phyloP scores from a whole-genome alignment of 2,329 filamentous ascomycete species.

The Escovopsis sp. region DNA sequence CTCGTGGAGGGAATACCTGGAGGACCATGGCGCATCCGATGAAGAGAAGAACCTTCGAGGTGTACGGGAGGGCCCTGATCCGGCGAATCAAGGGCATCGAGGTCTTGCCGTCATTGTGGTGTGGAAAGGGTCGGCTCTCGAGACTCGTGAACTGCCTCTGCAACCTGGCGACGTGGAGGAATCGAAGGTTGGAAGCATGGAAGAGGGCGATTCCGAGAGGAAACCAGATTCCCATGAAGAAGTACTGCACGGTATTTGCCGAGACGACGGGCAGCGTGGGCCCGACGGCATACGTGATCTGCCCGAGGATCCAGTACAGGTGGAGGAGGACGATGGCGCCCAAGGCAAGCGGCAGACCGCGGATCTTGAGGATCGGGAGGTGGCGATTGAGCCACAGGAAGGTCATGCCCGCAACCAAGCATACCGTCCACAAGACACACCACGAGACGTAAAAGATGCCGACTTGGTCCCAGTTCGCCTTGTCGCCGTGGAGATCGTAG shows the following conservation, averaged over 20 bases:
- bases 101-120: constrained; percentile 15
- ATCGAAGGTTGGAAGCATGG: constrained; percentile 39
- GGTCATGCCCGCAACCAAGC: constrained; percentile 20
- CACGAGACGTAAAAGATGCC: constrained; percentile 18
- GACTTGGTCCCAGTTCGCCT: constrained; percentile 14
- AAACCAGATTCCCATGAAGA: constrained; percentile 44
- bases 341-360: constrained; percentile 21
- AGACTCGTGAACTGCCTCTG: constrained; percentile 27
- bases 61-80: constrained; percentile 21
- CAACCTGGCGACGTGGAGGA: constrained; percentile 33
- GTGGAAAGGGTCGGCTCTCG: constrained; percentile 5
- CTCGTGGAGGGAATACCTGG: constrained; percentile 24
- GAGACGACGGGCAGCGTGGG: constrained; percentile 22
- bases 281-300: constrained; percentile 28
- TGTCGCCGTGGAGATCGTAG: constrained; percentile 14
- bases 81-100: constrained; percentile 17
- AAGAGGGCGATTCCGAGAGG: constrained; percentile 44
- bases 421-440: constrained; percentile 13
- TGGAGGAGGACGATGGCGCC: constrained; percentile 23
- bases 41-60: constrained; percentile 26
- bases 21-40: constrained; percentile 33
- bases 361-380: constrained; percentile 23
- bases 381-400: constrained; percentile 20
- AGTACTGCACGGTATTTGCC: constrained; percentile 38
- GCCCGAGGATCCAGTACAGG: constrained; percentile 24